Percentiles rank a stretch among this genome's conserved stretches.
Evolutionary conservation across 768 basidiomycete species (phyloP).

Genomic region (Tylopilus subfusipes): DNA sequence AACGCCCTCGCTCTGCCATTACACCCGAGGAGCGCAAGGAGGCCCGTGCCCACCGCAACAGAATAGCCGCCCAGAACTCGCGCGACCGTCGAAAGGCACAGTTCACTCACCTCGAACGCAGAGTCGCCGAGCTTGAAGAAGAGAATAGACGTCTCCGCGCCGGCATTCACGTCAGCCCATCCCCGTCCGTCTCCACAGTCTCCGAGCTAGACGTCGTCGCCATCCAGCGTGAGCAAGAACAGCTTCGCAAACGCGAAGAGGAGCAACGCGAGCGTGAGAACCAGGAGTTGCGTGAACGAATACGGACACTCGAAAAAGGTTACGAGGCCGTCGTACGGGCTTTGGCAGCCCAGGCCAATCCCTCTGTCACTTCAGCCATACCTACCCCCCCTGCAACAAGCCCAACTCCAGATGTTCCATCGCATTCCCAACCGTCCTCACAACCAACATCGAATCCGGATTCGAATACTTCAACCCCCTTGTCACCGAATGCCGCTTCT

Average conservation of each 20-base stretch:
- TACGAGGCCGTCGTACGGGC: conserved; percentile 81
- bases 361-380: conserved; percentile 19
- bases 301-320: conserved; percentile 73
- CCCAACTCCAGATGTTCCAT: conserved; percentile 6
- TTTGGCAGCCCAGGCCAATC: conserved; percentile 54
- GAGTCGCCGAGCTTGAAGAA: conserved; percentile 72
- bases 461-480: conserved; percentile 18
- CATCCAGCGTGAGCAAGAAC: conserved; percentile 27
- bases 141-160: conserved; percentile 77
- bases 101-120: conserved; percentile 60
- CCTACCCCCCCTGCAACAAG: conserved; percentile 14
- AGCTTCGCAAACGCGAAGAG: conserved; percentile 33
- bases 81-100: conserved; percentile 89
- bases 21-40: conserved; percentile 79
- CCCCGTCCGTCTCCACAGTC: conserved; percentile 12
- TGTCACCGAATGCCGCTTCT: conserved; percentile 24
- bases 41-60: conserved; percentile 86
- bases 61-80: conserved; percentile 91
- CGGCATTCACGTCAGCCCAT: conserved; percentile 35
- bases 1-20: conserved; percentile 63
- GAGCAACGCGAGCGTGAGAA: conserved; percentile 62
- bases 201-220: conserved; percentile 26
- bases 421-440: conserved; percentile 21
- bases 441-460: conserved; percentile 22
- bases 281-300: conserved; percentile 68